Evolutionary conservation across 305 asterid genomes (phyloP).

Genomic region (Withania somnifera): DNA sequence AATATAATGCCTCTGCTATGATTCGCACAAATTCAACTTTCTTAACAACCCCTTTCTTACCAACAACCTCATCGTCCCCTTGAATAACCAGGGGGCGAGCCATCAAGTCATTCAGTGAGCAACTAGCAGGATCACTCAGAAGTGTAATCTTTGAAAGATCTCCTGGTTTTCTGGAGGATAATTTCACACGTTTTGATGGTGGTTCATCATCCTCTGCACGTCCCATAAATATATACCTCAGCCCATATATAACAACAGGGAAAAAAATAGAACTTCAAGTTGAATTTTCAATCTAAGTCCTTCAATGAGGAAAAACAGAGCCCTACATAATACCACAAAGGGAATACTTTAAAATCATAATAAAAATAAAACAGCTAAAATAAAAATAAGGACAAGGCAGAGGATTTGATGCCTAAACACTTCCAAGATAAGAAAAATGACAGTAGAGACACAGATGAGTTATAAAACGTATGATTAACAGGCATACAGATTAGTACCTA

Average conservation of each 20-base stretch:
- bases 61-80: slow-evolving; percentile 22
- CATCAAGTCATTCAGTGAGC: slow-evolving; percentile 42
- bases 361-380: neutral
- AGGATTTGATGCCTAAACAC: neutral
- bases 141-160: slow-evolving; percentile 10
- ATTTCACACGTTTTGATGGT: slow-evolving; percentile 17
- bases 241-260: slow-evolving; percentile 14
- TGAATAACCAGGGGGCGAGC: slow-evolving; percentile 34
- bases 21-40: slow-evolving; percentile 26
- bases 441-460: neutral
- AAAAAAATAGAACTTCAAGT: neutral
- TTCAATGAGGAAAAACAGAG: neutral
- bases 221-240: slow-evolving; percentile 30
- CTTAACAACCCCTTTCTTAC: slow-evolving; percentile 25
- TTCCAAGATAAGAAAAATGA: neutral
- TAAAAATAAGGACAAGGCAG: neutral
- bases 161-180: slow-evolving; percentile 4
- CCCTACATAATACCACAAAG: neutral
- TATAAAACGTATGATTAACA: neutral
- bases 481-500: neutral
- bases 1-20: slow-evolving; percentile 22
- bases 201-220: slow-evolving; percentile 26
- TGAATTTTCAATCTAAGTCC: neutral
- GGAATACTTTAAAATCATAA: neutral
- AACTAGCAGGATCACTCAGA: slow-evolving; percentile 12